Base-by-base conservation (phyloP, 2,329 filamentous ascomycete genomes). In the Madurella fahalii region DNA sequence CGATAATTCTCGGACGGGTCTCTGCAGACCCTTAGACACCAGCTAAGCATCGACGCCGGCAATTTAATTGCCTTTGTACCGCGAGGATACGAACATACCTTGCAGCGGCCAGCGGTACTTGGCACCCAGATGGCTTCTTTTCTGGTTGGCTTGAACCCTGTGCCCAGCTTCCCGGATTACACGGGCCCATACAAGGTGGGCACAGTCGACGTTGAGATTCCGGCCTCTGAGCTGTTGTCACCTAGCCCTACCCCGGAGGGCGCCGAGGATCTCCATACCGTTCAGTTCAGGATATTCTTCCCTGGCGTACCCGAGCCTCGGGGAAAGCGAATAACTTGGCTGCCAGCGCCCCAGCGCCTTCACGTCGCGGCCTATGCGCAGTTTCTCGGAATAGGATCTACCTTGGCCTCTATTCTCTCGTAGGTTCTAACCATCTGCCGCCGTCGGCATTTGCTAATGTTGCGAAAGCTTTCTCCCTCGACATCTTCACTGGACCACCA, bases 281-380 rank as follows among this genome's bases (percentile, higher is more conserved):
- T 95, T 25, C 85, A 88, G 53, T 94, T 90, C 69, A 83, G 90
- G 58, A 77, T 95, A 54, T 95, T 89, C 72, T 95, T 95, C 67
- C 90, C 90, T 1, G 85, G 86, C 18, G 72, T 74, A 1, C 67
- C 75, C 4, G 74, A 76, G 16, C 74, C 79, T 2, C 70, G 71
- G 49, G 77, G 81, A 64, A 82, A 82, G 63, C 77, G 76, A 9
- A 86, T 90, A 52, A 81, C 79, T 63, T 95, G 90, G 90, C 78
- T 95, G 50, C 89, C 89, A 0, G 77, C 80, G 9, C 90, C 90
- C 0, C 90, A 95, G 68, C 74, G 86, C 46, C 83, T 84, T 40
- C 86, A 90, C 66, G 74, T 93, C 9, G 81, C 84, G 15, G 87
- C 86, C 1, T 94, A 94, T 66, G 85, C 86, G 9, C 80, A 84